Evolutionary conservation across 202 grass and related monocot genomes (phyloP).

Genomic region (Miscanthus sacchariflorus): DNA sequence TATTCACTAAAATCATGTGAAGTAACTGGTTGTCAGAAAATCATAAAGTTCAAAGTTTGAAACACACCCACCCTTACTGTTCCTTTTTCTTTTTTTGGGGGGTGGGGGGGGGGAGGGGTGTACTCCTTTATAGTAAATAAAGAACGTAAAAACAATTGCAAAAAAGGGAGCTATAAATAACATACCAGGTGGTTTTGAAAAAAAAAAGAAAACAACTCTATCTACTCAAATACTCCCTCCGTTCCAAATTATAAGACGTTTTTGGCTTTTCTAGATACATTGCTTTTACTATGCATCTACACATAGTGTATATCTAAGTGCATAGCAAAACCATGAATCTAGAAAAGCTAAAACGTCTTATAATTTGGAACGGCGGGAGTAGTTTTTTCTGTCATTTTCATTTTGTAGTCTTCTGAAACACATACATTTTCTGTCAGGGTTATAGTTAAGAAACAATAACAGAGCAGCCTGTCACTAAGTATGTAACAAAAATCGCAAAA

Average conservation of each 20-base stretch:
- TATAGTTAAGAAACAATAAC: not conserved
- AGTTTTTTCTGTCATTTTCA: not conserved
- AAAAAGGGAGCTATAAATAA: not conserved
- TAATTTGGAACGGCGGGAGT: too few species aligned
- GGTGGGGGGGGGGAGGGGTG: not conserved
- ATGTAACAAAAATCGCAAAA: not conserved
- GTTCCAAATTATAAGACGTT: too few species aligned
- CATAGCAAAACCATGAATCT: too few species aligned
- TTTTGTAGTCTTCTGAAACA: slow-evolving; percentile 15
- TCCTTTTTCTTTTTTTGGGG: not conserved
- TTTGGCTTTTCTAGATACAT: too few species aligned
- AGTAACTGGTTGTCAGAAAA: not conserved
- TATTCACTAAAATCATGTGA: not conserved
- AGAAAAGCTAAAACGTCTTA: too few species aligned
- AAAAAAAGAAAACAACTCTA: slow-evolving; percentile 21
- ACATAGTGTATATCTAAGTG: too few species aligned
- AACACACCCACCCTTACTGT: not conserved
- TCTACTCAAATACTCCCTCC: not conserved
- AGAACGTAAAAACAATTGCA: not conserved
- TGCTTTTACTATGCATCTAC: too few species aligned
- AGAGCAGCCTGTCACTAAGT: not conserved
- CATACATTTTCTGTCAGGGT: not conserved
- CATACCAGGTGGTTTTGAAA: not conserved
- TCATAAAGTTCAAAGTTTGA: not conserved
- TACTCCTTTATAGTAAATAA: not conserved